Evolutionary conservation across 495 filamentous ascomycete genomes (phyloP).

Genomic region (Staphylotrichum longicolle): DNA sequence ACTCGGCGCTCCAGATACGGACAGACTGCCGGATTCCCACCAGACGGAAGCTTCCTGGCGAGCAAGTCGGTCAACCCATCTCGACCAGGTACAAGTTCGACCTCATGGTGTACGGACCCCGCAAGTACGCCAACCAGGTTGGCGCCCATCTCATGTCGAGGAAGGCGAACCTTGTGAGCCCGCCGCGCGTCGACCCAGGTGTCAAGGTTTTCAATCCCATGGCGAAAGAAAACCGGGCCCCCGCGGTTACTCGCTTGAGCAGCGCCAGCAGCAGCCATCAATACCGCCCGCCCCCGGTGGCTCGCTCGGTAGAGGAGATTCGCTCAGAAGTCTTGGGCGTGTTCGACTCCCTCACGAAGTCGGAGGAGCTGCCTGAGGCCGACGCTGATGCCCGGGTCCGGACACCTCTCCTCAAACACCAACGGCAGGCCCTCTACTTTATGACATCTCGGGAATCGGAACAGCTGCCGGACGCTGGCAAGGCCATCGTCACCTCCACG

Average conservation of each 20-base stretch:
- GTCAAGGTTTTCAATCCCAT: conserved; percentile 66
- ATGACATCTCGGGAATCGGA: conserved; percentile 77
- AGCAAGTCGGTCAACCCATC: conserved; percentile 52
- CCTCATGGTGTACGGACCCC: conserved; percentile 77
- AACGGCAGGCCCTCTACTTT: conserved; percentile 88
- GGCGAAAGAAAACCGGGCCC: conserved; percentile 46
- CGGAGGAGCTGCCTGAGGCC: conserved; percentile 73
- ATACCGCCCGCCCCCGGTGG: conserved; percentile 27
- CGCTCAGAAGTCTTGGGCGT: conserved; percentile 79
- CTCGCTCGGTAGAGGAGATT: conserved; percentile 76
- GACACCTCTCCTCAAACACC: conserved; percentile 77
- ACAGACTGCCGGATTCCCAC: conserved; percentile 64
- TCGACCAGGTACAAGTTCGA: conserved; percentile 56
- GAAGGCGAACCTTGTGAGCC: conserved; percentile 63
- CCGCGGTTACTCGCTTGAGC: conserved; percentile 25
- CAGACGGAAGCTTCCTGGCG: conserved; percentile 54
- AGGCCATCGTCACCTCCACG: conserved; percentile 64
- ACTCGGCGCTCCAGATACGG: conserved; percentile 58
- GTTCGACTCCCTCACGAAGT: conserved; percentile 75
- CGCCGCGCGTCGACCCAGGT: conserved; percentile 60
- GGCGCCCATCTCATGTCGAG: conserved; percentile 63
- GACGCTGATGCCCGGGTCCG: conserved; percentile 59
- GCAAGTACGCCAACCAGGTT: conserved; percentile 58
- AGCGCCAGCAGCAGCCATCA: conserved; percentile 14
- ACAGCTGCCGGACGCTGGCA: conserved; percentile 27